Evolutionary conservation across 2,329 filamentous ascomycete genomes (phyloP), one percentile per base, ranked within the genome.

Genomic region (Pestalotiopsis fici): DNA sequence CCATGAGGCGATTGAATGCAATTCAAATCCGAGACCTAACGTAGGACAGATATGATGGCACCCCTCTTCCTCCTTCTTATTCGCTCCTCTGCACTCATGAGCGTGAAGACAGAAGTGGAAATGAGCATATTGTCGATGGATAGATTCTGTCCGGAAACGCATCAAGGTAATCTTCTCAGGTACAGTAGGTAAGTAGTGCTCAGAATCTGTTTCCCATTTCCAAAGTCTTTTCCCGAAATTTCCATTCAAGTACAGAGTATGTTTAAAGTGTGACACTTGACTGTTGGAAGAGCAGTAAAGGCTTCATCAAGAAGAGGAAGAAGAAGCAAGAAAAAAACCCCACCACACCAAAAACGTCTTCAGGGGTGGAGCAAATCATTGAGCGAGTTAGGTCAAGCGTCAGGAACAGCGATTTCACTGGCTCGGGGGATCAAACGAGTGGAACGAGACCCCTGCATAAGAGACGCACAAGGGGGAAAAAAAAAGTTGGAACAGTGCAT

Each of bases 361-460:
- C 18, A 62, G 35, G 59, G n/a, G n/a, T 21, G 21, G 59, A 37
- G 11, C 59, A 21, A 47, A 62, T 62, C 21, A 50, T 12, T 47
- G 59, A 35, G 25, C 59, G 21, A 50, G 39, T 47, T 27, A 23
- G 59, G 59, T 25, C 59, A 62, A 62, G 59, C 59, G 59, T 50
- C 59, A 62, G 59, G 59, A 25, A 62, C 59, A 62, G 59, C 37
- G 59, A 43, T 62, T n/a, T 37, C 15, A 62, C 25, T 62, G 35
- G 59, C 37, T 50, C 59, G 59, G 25, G 59, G 59, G 37, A 62
- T n/a, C 59, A 47, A 13, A 50, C 43, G 43, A 62, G 59, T 35
- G 25, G 21, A 50, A 47, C n/a, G 11, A 60, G 28, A 60, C 57
- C 57, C 57, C 57, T 60, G 57, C 27, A 60, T 31, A 27, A 21